Percentiles rank a stretch among this genome's conserved stretches.
phyloP scores from a whole-genome alignment of 192 early-diverging fungal genomes.

The Entomortierella chlamydospora region DNA sequence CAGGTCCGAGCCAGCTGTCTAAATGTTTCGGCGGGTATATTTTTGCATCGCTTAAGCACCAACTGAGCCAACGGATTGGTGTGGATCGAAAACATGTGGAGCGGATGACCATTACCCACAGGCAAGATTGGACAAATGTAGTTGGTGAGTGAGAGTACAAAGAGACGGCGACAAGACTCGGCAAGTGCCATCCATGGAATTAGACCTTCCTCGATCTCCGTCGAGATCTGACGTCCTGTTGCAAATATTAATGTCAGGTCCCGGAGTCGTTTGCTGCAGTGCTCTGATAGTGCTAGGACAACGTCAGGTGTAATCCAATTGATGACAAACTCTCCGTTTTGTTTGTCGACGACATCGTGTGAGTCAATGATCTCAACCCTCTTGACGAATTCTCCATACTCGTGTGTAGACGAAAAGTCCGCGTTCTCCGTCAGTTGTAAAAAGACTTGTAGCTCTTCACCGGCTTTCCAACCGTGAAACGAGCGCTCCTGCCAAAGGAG shows the following conservation, averaged over 20 bases:
- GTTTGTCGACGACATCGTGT: constrained; percentile 51
- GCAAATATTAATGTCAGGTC: constrained; percentile 51
- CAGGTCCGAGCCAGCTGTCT: constrained; percentile 40
- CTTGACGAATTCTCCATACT: constrained; percentile 53
- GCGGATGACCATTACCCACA: constrained; percentile 25
- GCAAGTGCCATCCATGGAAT: constrained; percentile 49
- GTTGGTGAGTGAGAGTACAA: constrained; percentile 48
- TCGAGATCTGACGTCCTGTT: constrained; percentile 45
- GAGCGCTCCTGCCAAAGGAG: constrained; percentile 53
- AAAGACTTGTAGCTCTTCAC: constrained; percentile 51
- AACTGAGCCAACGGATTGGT: constrained; percentile 48
- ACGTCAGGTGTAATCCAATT: constrained; percentile 57
- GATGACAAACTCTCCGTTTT: constrained; percentile 54
- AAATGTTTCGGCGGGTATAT: constrained; percentile 47
- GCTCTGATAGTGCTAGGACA: constrained; percentile 50
- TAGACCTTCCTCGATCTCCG: constrained; percentile 44
- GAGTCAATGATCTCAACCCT: constrained; percentile 54
- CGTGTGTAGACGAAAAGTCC: constrained; percentile 53
- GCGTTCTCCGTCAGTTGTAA: constrained; percentile 48
- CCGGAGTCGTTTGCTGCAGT: constrained; percentile 42
- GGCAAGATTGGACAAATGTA: constrained; percentile 44
- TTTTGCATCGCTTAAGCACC: constrained; percentile 51
- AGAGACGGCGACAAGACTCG: constrained; percentile 53
- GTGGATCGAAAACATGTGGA: constrained; percentile 43
- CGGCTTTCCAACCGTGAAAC: constrained; percentile 54